Evolutionary conservation across 306 rosid species (phyloP).

Genomic region (Arachis stenosperma): DNA sequence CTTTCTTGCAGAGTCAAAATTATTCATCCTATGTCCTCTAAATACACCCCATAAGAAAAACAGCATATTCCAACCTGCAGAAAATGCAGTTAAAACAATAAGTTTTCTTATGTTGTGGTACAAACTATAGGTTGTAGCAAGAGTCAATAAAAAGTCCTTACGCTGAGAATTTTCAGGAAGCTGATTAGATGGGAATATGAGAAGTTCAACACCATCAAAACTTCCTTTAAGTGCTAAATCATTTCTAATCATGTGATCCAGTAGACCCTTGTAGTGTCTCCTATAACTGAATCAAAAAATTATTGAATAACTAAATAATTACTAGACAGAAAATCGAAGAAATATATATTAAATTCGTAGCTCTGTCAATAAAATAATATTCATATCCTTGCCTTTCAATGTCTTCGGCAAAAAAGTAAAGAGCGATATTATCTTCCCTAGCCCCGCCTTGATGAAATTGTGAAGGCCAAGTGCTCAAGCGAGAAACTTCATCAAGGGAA

Average conservation of each 20-base stretch:
- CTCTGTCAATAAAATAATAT: constrained; percentile 1
- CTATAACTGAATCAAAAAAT: constrained; percentile 64
- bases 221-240: constrained; percentile 86
- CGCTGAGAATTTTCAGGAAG: constrained; percentile 91
- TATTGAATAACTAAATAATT: neutral
- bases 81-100: constrained; percentile 30
- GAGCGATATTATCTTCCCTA: constrained; percentile 87
- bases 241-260: constrained; percentile 80
- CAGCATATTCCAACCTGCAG: constrained; percentile 92
- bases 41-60: constrained; percentile 94
- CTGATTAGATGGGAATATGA: constrained; percentile 85
- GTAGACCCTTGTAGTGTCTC: constrained; percentile 64
- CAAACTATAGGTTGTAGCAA: constrained; percentile 3
- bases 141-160: constrained; percentile 51
- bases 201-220: constrained; percentile 76
- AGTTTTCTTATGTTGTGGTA: neutral
- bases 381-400: constrained; percentile 59
- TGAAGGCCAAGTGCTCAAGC: constrained; percentile 81
- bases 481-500: constrained; percentile 76
- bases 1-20: constrained; percentile 57
- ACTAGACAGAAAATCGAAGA: constrained; percentile 10
- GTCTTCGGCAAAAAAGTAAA: constrained; percentile 91
- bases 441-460: constrained; percentile 76
- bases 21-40: constrained; percentile 61
- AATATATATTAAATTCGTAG: neutral